Base-by-base conservation (phyloP, 2,329 filamentous ascomycete species). In the Fusarium mangiferae region DNA sequence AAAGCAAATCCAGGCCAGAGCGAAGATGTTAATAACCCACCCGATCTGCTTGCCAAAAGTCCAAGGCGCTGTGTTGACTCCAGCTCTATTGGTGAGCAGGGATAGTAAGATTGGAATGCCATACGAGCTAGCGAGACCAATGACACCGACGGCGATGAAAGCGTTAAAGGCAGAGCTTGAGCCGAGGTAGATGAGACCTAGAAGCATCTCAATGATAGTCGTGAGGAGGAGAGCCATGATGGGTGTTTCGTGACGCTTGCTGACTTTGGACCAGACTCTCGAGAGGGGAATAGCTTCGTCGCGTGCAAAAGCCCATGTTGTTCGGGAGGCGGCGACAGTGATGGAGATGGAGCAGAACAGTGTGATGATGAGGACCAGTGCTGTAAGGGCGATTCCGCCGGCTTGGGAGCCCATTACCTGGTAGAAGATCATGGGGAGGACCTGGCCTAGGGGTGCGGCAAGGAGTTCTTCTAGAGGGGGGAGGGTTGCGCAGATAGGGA, bases 121-220 rank as follows among this genome's bases (percentile, higher is more conserved):
- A 79, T 95, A 95, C 0, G 92, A 94, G 15, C 90, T 90, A 1
- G 90, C 92, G 1, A 95, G 87, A 69, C 92, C 94, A 78, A 95
- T 94, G 6, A 93, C 95, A 2, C 93, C 93, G 0, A 94, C 92
- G 13, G 93, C 92, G 0, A 93, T 94, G 80, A 95, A 95, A 14
- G 90, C 91, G 83, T 92, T 92, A 83, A 95, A 95, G 0, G 93
- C 93, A 0, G 92, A 91, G 1, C 89, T 88, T 1, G 91, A 93
- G 17, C 93, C 93, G 66, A 95, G 93, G 83, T 94, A 95, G 81
- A 95, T 94, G 68, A 93, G 85, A 1, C 93, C 93, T 1, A 95
- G 86, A 20, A 95, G 84, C 76, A 90, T 92, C 80, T 93, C 90
- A 26, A 95, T 89, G 0, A 86, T 79, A 0, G 92, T 91, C 0